Conservation (phyloP, 768 basidiomycete species). For the Rhizopogon rudus region DNA sequence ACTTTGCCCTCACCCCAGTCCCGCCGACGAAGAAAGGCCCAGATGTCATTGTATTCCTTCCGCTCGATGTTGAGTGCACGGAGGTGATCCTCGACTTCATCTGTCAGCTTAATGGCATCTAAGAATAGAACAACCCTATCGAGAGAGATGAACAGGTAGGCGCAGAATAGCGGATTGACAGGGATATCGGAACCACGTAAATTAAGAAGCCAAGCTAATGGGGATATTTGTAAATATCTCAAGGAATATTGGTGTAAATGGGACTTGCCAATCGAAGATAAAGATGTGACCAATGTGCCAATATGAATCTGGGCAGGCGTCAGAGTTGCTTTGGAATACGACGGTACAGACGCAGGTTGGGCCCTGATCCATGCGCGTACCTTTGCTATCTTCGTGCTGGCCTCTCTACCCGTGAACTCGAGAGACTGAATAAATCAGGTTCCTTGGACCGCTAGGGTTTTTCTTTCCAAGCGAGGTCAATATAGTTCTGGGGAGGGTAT, state of each 20-base stretch:
- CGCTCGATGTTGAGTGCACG: constrained; percentile 50
- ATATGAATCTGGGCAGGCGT: constrained; percentile 59
- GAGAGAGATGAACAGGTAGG: constrained; percentile 73
- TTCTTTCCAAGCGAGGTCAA: constrained; percentile 79
- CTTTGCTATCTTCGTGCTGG: constrained; percentile 60
- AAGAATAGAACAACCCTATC: constrained; percentile 70
- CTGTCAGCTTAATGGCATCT: constrained; percentile 58
- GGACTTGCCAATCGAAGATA: constrained; percentile 64
- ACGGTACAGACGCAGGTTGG: constrained; percentile 53
- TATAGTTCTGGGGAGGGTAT: constrained; percentile 78
- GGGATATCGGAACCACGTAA: constrained; percentile 88
- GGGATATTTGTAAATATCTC: no score
- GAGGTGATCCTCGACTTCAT: constrained; percentile 55
- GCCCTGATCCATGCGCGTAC: constrained; percentile 65
- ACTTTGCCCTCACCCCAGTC: constrained; percentile 82
- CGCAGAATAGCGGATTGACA: constrained; percentile 87
- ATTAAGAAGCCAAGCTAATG: constrained; percentile 79
- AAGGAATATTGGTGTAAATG: background rate
- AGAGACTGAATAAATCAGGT: constrained; percentile 60
- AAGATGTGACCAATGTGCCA: constrained; percentile 60
- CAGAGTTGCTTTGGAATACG: constrained; percentile 59
- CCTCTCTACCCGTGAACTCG: constrained; percentile 67
- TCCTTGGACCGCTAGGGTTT: constrained; percentile 67
- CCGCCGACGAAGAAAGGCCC: constrained; percentile 69
- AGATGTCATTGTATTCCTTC: constrained; percentile 70